Evolutionary conservation across 345 rosid species (phyloP), one percentile per base, ranked within the genome.

Genomic region (Pistacia vera): DNA sequence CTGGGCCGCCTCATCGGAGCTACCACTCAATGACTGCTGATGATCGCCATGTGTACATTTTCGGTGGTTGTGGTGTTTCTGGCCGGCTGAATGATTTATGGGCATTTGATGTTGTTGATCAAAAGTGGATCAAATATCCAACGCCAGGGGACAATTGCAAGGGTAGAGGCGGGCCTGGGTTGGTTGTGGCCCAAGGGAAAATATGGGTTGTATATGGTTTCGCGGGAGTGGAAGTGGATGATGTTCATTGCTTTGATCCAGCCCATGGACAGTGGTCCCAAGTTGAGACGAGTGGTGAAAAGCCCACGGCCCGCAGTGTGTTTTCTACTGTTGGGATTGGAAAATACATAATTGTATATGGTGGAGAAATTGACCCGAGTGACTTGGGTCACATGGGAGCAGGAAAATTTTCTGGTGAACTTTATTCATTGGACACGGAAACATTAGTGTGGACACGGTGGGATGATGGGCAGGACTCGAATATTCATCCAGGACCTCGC

Each of bases 151-250:
- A 90, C 12, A 75, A 58, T 2, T 90, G 87, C 72, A 90, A 81
- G 75, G 99, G 97, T 8, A 79, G 97, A 78, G 98, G 99, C 5
- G 98, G 97, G 38, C 86, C 97, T 10, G 97, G 98, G 72, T 80
- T 91, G 3, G 93, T 75, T 4, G 92, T 88, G n/a, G 86, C 79
- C 38, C 69, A 68, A 63, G 94, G 90, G 0, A 95, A 85, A 80
- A 87, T 93, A 54, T 93, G 97, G 98, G 95, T 93, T 17, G 94
- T 95, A 2, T 91, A 90, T 66, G 97, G 98, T 28, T 95, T 93
- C 30, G 71, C 95, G 0, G 98, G 98, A 17, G 52, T 73, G 79
- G 98, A 93, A 73, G 71, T 73, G 8, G 97, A 95, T 46, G 98
- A 95, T 63, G 90, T 91, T 18, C 90, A 90, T 75, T 83, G 82